Percentiles rank a stretch among this genome's conserved stretches.
Conservation (phyloP, 2,329 filamentous ascomycete species). For the Celoporthe dispersa region DNA sequence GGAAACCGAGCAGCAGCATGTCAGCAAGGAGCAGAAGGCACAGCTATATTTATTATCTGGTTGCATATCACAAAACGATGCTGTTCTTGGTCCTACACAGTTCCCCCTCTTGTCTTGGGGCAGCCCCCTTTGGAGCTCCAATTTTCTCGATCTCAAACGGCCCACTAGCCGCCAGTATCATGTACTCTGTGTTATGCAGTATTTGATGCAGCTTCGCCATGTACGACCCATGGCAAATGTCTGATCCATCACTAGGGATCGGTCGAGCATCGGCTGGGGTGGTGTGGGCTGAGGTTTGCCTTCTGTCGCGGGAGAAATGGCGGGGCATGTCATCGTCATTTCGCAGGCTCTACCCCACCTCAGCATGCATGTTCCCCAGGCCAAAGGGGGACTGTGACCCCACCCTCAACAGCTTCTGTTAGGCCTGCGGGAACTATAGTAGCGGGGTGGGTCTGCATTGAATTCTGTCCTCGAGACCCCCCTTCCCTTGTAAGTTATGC, state of each 20-base stretch:
- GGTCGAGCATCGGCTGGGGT: slow-evolving; percentile 14
- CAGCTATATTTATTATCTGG: slow-evolving; percentile 5
- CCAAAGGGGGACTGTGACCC: slow-evolving; percentile 19
- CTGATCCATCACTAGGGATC: slow-evolving; percentile 18
- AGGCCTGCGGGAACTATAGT: not conserved
- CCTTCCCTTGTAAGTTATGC: not conserved
- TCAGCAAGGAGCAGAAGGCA: slow-evolving; percentile 11
- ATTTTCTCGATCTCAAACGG: not conserved
- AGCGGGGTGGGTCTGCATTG: slow-evolving; percentile 19
- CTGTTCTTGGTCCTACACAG: not conserved
- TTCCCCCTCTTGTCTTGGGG: slow-evolving; percentile 7
- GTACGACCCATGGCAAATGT: slow-evolving; percentile 6
- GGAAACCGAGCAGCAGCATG: not conserved
- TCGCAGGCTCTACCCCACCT: slow-evolving; percentile 15
- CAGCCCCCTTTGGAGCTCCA: slow-evolving; percentile 16
- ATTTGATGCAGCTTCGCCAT: not conserved
- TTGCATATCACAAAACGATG: not conserved
- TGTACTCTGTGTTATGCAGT: not conserved
- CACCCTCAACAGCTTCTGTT: slow-evolving; percentile 18
- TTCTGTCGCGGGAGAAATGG: slow-evolving; percentile 20
- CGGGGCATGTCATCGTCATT: slow-evolving; percentile 24
- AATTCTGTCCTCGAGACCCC: slow-evolving; percentile 19
- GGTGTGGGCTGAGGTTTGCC: slow-evolving; percentile 16
- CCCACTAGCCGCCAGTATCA: slow-evolving; percentile 12
- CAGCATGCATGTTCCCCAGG: not conserved